Evolutionary conservation across 768 basidiomycete species (phyloP).

Genomic region (Strobilomyces dryophilus): DNA sequence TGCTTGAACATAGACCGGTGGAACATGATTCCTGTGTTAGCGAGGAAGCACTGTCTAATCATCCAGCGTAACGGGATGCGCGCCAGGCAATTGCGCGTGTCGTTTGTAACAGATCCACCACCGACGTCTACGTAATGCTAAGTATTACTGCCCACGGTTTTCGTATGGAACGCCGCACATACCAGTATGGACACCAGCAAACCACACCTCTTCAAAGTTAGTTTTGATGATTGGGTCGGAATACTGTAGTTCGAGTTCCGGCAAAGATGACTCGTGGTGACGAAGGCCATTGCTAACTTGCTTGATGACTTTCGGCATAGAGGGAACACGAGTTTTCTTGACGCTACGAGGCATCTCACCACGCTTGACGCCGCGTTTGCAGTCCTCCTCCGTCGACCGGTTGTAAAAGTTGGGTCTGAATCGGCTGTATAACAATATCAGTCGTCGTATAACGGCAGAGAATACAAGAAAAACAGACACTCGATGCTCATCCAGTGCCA

Average conservation of each 20-base stretch:
- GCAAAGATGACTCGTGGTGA: slow-evolving; percentile 1
- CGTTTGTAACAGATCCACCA: slow-evolving; percentile 63
- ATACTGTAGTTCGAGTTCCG: slow-evolving; percentile 42
- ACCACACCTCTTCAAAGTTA: slow-evolving; percentile 77
- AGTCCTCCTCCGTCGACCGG: slow-evolving; percentile 38
- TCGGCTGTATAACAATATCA: slow-evolving; percentile 17
- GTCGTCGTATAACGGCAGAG: not conserved
- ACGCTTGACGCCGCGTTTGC: slow-evolving; percentile 42
- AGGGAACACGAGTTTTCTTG: slow-evolving; percentile 14
- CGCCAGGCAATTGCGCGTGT: slow-evolving; percentile 53
- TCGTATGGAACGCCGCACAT: slow-evolving; percentile 14
- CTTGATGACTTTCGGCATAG: slow-evolving; percentile 1
- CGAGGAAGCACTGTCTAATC: slow-evolving; percentile 61
- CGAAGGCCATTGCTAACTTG: slow-evolving; percentile 4
- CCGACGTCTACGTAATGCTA: slow-evolving; percentile 53
- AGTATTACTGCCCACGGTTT: not conserved
- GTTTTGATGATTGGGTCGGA: slow-evolving; percentile 38
- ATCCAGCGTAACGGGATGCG: slow-evolving; percentile 77
- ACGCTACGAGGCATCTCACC: slow-evolving; percentile 45
- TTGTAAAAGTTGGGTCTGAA: slow-evolving; percentile 36
- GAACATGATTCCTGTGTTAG: slow-evolving; percentile 58
- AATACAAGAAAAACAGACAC: slow-evolving; percentile 31
- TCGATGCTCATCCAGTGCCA: slow-evolving; percentile 67
- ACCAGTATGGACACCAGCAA: slow-evolving; percentile 73
- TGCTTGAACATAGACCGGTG: slow-evolving; percentile 38